phyloP scores from a whole-genome alignment of 2,329 filamentous ascomycete species.

The Fusarium falciforme region DNA sequence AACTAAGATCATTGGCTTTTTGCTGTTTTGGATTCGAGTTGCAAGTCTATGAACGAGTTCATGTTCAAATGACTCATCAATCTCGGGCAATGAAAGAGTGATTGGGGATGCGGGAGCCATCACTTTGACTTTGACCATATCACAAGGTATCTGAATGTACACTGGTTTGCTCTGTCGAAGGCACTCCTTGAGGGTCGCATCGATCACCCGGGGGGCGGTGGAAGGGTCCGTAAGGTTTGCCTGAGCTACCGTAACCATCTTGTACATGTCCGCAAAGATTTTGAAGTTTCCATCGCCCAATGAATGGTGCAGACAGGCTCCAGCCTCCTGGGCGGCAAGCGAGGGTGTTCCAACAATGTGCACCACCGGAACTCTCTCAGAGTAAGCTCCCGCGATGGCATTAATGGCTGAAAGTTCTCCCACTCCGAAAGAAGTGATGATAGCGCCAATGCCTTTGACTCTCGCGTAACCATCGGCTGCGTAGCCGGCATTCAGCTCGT shows the following conservation, averaged over 20 bases:
- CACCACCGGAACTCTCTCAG: slow-evolving; percentile 8
- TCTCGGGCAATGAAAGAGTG: background rate
- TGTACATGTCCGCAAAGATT: slow-evolving; percentile 4
- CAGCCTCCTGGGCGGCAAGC: background rate
- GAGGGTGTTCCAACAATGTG: slow-evolving; percentile 22
- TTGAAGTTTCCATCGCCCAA: slow-evolving; percentile 6
- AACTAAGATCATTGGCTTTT: background rate
- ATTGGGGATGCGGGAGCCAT: background rate
- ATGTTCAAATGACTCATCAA: background rate
- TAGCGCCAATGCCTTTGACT: background rate
- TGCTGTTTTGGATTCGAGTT: background rate
- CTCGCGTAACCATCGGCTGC: slow-evolving; percentile 26
- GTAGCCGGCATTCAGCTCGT: slow-evolving; percentile 21
- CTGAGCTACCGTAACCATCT: slow-evolving; percentile 15
- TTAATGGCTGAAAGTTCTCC: slow-evolving; percentile 20
- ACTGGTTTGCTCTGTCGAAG: background rate
- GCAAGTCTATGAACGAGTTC: background rate
- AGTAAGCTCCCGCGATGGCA: slow-evolving; percentile 19
- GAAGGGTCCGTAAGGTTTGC: background rate
- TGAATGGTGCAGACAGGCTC: background rate
- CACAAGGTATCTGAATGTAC: slow-evolving; percentile 16
- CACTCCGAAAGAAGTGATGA: slow-evolving; percentile 15
- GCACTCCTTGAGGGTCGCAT: background rate
- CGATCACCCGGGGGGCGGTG: background rate
- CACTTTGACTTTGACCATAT: background rate